phyloP scores from a whole-genome alignment of 2,329 filamentous ascomycete species.

The Aspergillus viridinutans region DNA sequence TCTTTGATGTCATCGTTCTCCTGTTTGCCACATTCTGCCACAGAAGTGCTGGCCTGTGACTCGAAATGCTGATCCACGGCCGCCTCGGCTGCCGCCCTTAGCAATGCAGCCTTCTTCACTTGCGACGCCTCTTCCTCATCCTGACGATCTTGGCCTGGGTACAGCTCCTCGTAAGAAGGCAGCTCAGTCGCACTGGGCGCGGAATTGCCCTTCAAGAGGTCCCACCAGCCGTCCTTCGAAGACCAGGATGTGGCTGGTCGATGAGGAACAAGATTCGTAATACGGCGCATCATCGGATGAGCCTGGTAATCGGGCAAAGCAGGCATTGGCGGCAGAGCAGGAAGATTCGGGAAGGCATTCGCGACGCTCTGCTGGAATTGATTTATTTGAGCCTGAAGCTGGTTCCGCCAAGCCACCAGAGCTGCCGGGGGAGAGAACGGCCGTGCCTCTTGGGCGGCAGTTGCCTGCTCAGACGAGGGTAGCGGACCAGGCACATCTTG shows the following conservation, averaged over 20 bases:
- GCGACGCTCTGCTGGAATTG: slow-evolving; percentile 70
- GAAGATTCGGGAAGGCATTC: slow-evolving; percentile 61
- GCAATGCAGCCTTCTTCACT: slow-evolving; percentile 41
- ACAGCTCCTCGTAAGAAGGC: slow-evolving; percentile 76
- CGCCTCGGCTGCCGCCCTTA: slow-evolving; percentile 42
- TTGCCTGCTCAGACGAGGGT: slow-evolving; percentile 20
- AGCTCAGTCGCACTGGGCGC: slow-evolving; percentile 52
- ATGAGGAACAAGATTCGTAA: slow-evolving; percentile 69
- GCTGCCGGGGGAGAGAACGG: slow-evolving; percentile 55
- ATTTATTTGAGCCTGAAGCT: slow-evolving; percentile 68
- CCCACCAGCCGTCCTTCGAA: slow-evolving; percentile 58
- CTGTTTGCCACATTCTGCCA: slow-evolving; percentile 13
- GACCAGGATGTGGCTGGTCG: slow-evolving; percentile 50
- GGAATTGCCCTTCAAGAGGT: slow-evolving; percentile 54
- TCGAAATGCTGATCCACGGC: slow-evolving; percentile 45
- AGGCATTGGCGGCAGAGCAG: slow-evolving; percentile 57
- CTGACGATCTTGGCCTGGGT: slow-evolving; percentile 47
- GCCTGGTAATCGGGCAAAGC: slow-evolving; percentile 68
- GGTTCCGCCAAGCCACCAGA: slow-evolving; percentile 67
- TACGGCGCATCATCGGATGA: slow-evolving; percentile 66
- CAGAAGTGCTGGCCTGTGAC: slow-evolving; percentile 23
- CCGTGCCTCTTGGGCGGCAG: slow-evolving; percentile 23
- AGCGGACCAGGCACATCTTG: slow-evolving; percentile 27
- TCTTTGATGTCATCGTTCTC: slow-evolving; percentile 37
- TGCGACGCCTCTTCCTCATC: slow-evolving; percentile 34